Base-by-base conservation (phyloP, 108 stramenopile species). In the Nitzschia sp. region DNA sequence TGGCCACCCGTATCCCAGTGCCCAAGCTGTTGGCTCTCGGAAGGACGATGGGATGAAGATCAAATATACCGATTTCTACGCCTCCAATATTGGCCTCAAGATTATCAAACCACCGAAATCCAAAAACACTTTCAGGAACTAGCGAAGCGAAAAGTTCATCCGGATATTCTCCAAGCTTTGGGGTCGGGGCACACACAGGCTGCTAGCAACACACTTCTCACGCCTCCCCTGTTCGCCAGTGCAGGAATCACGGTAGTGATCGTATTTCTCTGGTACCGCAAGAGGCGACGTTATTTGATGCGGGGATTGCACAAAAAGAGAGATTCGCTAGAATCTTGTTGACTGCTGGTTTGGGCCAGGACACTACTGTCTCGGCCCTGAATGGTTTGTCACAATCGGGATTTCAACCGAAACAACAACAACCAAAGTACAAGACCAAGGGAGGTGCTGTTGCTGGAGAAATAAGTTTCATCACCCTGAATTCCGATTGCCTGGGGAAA, bases 1-100 rank as follows among this genome's bases (percentile, higher is more conserved):
- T 86, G 82, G 82, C 85, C 85, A 59, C 64, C 82, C 22, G 25
- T 17, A n/a, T 46, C 70, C 7, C 22, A 71, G 12, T 86, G 85
- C 57, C 71, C 75, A 10, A 53, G 44, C 24, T 86, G 85, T 66
- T 81, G 74, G 70, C 59, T 70, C n/a, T 67, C 57, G 34, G 53
- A 70, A 52, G 82, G 71, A 43, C 65, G 81, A 46, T 86, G 80
- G 80, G 67, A 83, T 41, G 73, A 64, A 19, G 63, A 79, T 26
- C 48, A 60, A 44, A 51, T 77, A 6, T 77, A 67, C 24, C 51
- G 63, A 56, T 67, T 34, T 61, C 41, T 77, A 17, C 54, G 69
- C 11, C 43, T 57, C 15, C 57, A 48, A 24, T 77, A 77, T 6
- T 77, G 76, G 76, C 63, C 70, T 0, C 63, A 55, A 21, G 69